Percentiles rank a stretch among this genome's conserved stretches.
Conservation (phyloP, 176 grass and related monocot species). For the Cenchrus fungigraminus region DNA sequence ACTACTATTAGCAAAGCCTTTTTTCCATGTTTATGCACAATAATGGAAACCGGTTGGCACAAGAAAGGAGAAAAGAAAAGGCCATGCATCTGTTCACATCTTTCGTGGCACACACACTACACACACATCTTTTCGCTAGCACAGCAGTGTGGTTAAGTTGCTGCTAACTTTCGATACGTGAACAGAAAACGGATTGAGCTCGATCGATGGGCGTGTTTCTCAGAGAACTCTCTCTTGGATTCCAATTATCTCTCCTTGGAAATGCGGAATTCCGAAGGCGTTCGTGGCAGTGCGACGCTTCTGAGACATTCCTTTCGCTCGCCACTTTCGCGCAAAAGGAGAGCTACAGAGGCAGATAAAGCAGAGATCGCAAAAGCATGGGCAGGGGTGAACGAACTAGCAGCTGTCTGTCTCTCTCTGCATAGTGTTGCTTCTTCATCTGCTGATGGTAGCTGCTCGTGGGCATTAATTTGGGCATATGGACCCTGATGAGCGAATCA, state of each 20-base stretch:
- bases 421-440: not conserved
- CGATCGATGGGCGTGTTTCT: not conserved
- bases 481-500: conserved; percentile 25
- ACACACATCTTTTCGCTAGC: conserved; percentile 4
- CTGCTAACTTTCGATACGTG: not conserved
- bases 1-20: not conserved
- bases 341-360: conserved; percentile 27
- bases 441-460: not conserved
- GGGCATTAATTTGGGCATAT: not conserved
- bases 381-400: not conserved
- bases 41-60: not conserved
- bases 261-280: not conserved
- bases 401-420: not conserved
- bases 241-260: not conserved
- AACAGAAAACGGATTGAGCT: not conserved
- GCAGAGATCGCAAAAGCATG: conserved; percentile 7
- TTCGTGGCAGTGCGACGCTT: conserved; percentile 13
- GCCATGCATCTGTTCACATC: not conserved
- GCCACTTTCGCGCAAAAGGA: conserved; percentile 19
- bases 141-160: not conserved
- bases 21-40: not conserved
- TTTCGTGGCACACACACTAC: conserved; percentile 27
- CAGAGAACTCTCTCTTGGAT: not conserved
- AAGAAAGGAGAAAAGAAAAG: not conserved
- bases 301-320: conserved; percentile 50